A percentile compares a stretch with the other conserved stretches of the same genome.
Conservation (phyloP, 306 rosid species). For the Sophora flavescens region DNA sequence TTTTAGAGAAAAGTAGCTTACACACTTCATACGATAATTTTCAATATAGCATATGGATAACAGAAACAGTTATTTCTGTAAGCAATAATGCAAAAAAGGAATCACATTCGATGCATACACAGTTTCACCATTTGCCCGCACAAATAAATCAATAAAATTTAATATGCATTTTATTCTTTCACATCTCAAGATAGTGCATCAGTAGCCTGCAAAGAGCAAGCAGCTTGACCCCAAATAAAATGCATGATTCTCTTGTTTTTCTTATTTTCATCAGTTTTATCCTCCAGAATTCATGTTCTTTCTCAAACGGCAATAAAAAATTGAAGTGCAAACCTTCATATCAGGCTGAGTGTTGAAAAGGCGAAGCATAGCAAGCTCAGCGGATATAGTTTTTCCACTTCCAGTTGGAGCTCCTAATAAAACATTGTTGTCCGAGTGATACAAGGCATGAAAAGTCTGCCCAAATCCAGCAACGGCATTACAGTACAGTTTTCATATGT, state of each 20-base stretch:
- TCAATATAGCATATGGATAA: conserved; percentile 15
- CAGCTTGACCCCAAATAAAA: conserved; percentile 40
- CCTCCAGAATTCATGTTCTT: conserved; percentile 6
- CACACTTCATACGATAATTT: conserved; percentile 37
- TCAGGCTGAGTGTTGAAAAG: conserved; percentile 93
- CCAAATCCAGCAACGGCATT: conserved; percentile 44
- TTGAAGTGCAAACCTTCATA: conserved; percentile 77
- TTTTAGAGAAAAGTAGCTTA: conserved; percentile 13
- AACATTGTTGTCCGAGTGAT: conserved; percentile 91
- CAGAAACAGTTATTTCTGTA: conserved; percentile 5
- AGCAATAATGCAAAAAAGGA: conserved; percentile 6
- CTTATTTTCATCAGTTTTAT: background rate
- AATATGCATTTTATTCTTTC: conserved; percentile 11
- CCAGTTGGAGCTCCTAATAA: conserved; percentile 99
- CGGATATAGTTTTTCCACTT: conserved; percentile 98
- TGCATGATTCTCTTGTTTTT: background rate
- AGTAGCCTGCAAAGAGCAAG: conserved; percentile 10
- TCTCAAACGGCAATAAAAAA: conserved; percentile 36
- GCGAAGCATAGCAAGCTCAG: conserved; percentile 97
- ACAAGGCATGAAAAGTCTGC: conserved; percentile 90
- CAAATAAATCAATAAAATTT: conserved; percentile 23
- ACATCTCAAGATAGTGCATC: background rate
- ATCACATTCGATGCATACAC: background rate
- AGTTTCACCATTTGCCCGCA: conserved; percentile 12
- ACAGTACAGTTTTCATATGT: conserved; percentile 34